A percentile compares a stretch with the other conserved stretches of the same genome.
Evolutionary conservation across 2,329 filamentous ascomycete species (phyloP).

Genomic region (Fusarium compactum): DNA sequence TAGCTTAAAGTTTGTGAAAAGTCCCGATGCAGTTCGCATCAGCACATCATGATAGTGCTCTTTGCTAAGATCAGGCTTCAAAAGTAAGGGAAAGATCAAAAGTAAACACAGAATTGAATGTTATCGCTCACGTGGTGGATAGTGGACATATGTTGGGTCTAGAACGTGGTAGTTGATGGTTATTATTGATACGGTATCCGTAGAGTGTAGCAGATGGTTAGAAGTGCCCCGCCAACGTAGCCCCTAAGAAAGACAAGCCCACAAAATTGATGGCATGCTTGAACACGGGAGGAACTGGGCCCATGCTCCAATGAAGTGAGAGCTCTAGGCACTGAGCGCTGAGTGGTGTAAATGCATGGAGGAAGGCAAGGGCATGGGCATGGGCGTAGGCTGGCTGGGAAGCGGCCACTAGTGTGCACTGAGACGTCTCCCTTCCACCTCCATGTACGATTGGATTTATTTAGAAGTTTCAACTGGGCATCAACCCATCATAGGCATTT

Average conservation of each 20-base stretch:
- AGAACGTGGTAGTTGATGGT: constrained; percentile 20
- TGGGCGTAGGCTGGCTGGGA: background rate
- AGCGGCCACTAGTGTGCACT: constrained; percentile 24
- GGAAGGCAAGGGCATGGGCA: constrained; percentile 16
- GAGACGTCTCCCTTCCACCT: constrained; percentile 33
- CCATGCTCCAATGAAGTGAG: constrained; percentile 24
- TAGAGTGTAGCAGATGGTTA: background rate
- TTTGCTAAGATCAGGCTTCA: background rate
- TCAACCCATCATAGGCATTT: constrained; percentile 26
- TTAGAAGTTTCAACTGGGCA: constrained; percentile 18
- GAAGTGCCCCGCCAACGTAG: constrained; percentile 31
- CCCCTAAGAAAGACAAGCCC: constrained; percentile 27
- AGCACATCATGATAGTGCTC: background rate
- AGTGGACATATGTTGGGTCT: constrained; percentile 16
- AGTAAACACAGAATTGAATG: background rate
- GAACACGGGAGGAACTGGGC: constrained; percentile 21
- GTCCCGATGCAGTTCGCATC: background rate
- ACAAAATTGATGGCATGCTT: constrained; percentile 14
- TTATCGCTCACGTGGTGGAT: constrained; percentile 18
- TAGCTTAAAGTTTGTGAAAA: background rate
- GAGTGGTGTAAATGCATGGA: background rate
- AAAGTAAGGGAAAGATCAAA: background rate
- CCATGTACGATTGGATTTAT: constrained; percentile 28
- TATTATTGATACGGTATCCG: constrained; percentile 8
- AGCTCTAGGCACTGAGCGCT: constrained; percentile 34